Percentiles rank a stretch among this genome's conserved stretches.
Conservation (phyloP, 805 yeast species). For the Wickerhamomyces queroliae region DNA sequence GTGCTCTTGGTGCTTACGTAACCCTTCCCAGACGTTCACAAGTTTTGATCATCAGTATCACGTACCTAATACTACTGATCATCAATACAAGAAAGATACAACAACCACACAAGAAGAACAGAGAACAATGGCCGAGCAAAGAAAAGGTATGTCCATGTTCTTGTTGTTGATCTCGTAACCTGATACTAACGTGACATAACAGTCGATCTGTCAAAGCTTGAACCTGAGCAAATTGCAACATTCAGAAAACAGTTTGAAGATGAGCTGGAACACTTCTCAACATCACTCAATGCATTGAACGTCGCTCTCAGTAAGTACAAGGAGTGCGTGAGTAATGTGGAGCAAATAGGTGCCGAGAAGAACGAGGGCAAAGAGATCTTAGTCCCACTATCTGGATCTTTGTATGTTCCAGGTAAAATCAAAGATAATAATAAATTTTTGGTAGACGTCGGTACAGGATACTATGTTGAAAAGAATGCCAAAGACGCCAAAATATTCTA, state of each 20-base stretch:
- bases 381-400: conserved; percentile 83
- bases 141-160: conserved; percentile 8
- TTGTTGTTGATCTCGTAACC: no score
- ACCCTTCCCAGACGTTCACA: not conserved
- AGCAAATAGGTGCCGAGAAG: conserved; percentile 37
- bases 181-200: not conserved
- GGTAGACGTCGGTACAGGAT: conserved; percentile 96
- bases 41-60: no score
- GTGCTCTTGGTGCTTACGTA: not conserved
- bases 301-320: conserved; percentile 77
- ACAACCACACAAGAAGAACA: no score
- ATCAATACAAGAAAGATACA: no score
- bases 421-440: conserved; percentile 61
- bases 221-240: conserved; percentile 79
- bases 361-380: conserved; percentile 49
- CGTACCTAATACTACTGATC: no score
- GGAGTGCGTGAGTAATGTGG: conserved; percentile 74
- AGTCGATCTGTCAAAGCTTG: conserved; percentile 66
- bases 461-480: conserved; percentile 76
- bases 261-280: conserved; percentile 81
- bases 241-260: conserved; percentile 78
- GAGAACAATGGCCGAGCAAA: conserved; percentile 10
- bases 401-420: conserved; percentile 84
- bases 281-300: conserved; percentile 76
- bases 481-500: conserved; percentile 68